Evolutionary conservation across 2,329 filamentous ascomycete genomes (phyloP), one percentile per base, ranked within the genome.

Genomic region (Fusarium fracticaudum): DNA sequence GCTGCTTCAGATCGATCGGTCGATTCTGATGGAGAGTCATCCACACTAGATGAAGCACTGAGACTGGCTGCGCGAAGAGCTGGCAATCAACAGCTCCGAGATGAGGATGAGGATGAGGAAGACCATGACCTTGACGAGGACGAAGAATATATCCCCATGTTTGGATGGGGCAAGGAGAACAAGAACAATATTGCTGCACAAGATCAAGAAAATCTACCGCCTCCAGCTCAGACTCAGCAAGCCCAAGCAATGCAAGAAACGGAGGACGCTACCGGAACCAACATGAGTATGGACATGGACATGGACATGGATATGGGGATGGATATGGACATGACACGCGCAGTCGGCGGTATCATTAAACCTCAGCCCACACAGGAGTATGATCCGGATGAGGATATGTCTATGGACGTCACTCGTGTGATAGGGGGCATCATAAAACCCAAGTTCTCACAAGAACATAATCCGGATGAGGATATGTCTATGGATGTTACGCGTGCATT

Each of bases 401-500:
- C 94, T 29, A 98, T 98, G 96, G 96, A 98, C 77, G 94, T 98
- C 13, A 98, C 96, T 5, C 91, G 90, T 62, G 94, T 91, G 14
- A 82, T 90, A 57, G 89, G 89, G 7, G 85, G 87, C 17, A 91
- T 91, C 44, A 78, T 88, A 31, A 81, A 80, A 69, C 26, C 85
- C 60, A 79, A 86, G 26, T 79, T 84, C 15, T 86, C 87, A 22
- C 85, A 86, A 24, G 80, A 83, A 26, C 38, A 40, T 6, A 77
- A 80, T 10, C 84, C 87, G 38, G 87, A 89, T 26, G 89, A 90
- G 72, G 94, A 95, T 44, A 91, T 97, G 87, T 96, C 94, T 29
- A 98, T 98, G 96, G 96, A 98, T 77, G 94, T 98, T 17, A 98
- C 96, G 3, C 91, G 90, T 60, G 94, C 90, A 17, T 86, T 97